Evolutionary conservation across 306 rosid species (phyloP).

Genomic region (Lathyrus oleraceus): DNA sequence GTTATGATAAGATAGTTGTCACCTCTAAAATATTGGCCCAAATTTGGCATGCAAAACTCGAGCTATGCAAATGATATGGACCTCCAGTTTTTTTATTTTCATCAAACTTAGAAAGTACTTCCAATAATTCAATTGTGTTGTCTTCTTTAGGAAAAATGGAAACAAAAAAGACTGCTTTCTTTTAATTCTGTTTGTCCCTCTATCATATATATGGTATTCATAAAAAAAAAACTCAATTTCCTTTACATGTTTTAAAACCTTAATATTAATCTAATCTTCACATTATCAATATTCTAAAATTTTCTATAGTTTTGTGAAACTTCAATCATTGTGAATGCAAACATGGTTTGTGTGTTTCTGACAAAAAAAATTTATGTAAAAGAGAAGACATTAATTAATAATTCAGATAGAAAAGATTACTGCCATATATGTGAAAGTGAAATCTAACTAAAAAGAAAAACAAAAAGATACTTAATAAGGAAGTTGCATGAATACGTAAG

Average conservation of each 20-base stretch:
- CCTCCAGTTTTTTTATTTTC: slow-evolving; percentile 7
- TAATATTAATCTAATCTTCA: not conserved
- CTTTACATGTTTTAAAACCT: not conserved
- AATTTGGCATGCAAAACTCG: slow-evolving; percentile 17
- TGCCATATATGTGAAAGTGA: not conserved
- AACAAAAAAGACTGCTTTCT: slow-evolving; percentile 30
- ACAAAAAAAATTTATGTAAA: not conserved
- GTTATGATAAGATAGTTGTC: not conserved
- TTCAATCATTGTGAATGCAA: not conserved
- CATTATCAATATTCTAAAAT: not conserved
- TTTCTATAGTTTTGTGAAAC: not conserved
- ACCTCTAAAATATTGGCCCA: not conserved
- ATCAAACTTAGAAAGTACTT: not conserved
- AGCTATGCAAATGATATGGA: not conserved
- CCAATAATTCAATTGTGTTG: slow-evolving; percentile 16
- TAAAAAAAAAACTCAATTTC: not conserved
- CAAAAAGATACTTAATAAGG: not conserved
- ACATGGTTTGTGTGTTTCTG: not conserved
- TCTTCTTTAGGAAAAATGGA: slow-evolving; percentile 4
- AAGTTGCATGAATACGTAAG: slow-evolving; percentile 29
- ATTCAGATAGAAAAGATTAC: not conserved
- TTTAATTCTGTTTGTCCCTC: slow-evolving; percentile 38
- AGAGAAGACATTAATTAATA: slow-evolving; percentile 30
- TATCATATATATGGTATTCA: not conserved
- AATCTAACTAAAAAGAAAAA: not conserved